phyloP scores from a whole-genome alignment of 768 basidiomycete species.

The Sarcomyxa edulis region DNA sequence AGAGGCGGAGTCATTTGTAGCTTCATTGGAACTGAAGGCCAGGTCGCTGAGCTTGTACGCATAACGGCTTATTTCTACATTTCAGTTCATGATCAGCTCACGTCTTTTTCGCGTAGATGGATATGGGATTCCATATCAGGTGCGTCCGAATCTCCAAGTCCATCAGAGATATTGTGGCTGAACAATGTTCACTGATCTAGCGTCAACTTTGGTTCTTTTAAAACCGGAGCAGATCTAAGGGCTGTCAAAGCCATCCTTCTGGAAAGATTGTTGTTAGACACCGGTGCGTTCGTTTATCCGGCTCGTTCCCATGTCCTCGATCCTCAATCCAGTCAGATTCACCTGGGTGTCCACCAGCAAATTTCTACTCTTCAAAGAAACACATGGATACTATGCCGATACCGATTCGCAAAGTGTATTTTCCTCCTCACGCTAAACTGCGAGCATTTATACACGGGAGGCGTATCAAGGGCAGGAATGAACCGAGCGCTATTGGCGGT shows the following conservation, averaged over 20 bases:
- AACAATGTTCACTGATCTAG: slow-evolving; percentile 26
- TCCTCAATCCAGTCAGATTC: slow-evolving; percentile 38
- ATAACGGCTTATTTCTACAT: not conserved
- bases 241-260: slow-evolving; percentile 51
- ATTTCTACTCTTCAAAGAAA: slow-evolving; percentile 55
- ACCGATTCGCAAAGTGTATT: slow-evolving; percentile 40
- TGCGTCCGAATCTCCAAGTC: slow-evolving; percentile 9
- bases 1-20: slow-evolving; percentile 79
- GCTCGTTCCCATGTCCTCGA: not conserved
- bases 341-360: slow-evolving; percentile 70
- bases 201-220: slow-evolving; percentile 74
- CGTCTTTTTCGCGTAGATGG: slow-evolving; percentile 49
- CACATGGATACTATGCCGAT: slow-evolving; percentile 44
- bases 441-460: slow-evolving; percentile 55
- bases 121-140: slow-evolving; percentile 72
- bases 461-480: slow-evolving; percentile 74
- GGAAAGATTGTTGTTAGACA: slow-evolving; percentile 66
- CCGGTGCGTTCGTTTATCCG: slow-evolving; percentile 38
- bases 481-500: slow-evolving; percentile 60
- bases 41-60: slow-evolving; percentile 62
- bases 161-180: not conserved
- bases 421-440: slow-evolving; percentile 45
- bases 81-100: not conserved
- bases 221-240: slow-evolving; percentile 60
- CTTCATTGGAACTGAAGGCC: slow-evolving; percentile 64